Evolutionary conservation across 1,139 yeast genomes (phyloP), one percentile per base, ranked within the genome.

Genomic region (Schwanniomyces etchellsii): DNA sequence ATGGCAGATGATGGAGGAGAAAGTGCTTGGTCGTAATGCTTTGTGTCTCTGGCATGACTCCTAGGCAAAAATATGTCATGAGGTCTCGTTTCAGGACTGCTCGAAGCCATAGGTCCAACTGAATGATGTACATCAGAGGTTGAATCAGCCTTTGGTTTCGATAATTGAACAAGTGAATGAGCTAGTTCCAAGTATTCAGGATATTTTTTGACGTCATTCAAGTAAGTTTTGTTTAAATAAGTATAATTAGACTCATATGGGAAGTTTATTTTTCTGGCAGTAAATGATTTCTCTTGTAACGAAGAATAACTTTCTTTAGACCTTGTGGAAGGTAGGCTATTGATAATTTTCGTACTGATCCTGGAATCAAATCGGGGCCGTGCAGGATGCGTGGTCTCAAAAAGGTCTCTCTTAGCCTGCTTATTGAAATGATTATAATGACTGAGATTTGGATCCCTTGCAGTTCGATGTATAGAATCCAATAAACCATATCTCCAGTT

Each of bases 211-310:
- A 67, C 70, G 42, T 67, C 74, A 24, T 52, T 60, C 45, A 67
- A 48, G 39, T 67, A 67, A 5, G 72, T 64, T 38, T 61, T 55
- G 44, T 65, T 64, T 44, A 65, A 52, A 43, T 73, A 73, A 12
- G 76, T 68, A 44, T 73, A 73, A 42, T 73, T 71, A 15, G 73
- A 68, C 43, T 72, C 75, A 45, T 66, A 74, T 5, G 79, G 79
- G 43, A 70, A 74, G 45, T 71, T 67, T 29, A 70, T 64, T 39
- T 64, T 64, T 31, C 64, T 52, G 35, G 60, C 68, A 22, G 47
- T 43, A 23, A 34, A 35, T 14, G 26, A 21, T 16, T 28, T 28
- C 14, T 28, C 35, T 24, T 28, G 27, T 13, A 28, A 26, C 17
- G 25, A 25, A 3, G 32, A 25, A 16, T 26, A 20, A 9, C 26